Evolutionary conservation across 768 basidiomycete genomes (phyloP), one percentile per base, ranked within the genome.

Genomic region (Cyclocybe cylindracea): DNA sequence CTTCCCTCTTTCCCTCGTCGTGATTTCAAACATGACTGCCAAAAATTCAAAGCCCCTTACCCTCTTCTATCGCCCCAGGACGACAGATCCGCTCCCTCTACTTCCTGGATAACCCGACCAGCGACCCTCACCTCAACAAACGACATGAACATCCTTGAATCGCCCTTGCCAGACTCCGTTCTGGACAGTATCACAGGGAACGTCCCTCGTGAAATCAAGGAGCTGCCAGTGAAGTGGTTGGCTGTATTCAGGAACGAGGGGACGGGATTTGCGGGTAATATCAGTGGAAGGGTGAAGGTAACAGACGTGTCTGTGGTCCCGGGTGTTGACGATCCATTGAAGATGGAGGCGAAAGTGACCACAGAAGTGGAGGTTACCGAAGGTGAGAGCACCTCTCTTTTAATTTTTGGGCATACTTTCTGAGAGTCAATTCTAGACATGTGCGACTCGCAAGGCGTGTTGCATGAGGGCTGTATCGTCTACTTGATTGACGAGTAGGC

Each of bases 401-500:
- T 55, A 31, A 52, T 39, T 29, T 10, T 11, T 32, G 31, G 39
- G 19, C 6, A 37, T 11, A 29, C 9, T 33, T 48, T 6, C 29
- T 43, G 19, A 31, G 38, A 32, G 39, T 48, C n/a, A 48, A 5
- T 37, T 10, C 36, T 50, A 82, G 80, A 81, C 34, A 78, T 80
- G 74, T 61, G 79, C 35, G 73, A 75, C 41, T 34, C 44, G 6
- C 44, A 38, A 4, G 78, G 73, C 0, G 64, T 58, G 4, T 51
- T 81, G 56, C 69, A 77, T 38, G 68, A 74, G 13, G 78, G 74
- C 5, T 79, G 77, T 48, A 60, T 70, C 13, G 54, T 70, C 3
- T 72, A 72, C 48, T 53, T 83, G 19, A 72, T 82, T 34, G 82
- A 83, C 55, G 66, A 79, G 79, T 79, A 49, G 35, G 74, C 53